Conservation (phyloP, 2,329 filamentous ascomycete genomes). For the Helotiales sp. region DNA sequence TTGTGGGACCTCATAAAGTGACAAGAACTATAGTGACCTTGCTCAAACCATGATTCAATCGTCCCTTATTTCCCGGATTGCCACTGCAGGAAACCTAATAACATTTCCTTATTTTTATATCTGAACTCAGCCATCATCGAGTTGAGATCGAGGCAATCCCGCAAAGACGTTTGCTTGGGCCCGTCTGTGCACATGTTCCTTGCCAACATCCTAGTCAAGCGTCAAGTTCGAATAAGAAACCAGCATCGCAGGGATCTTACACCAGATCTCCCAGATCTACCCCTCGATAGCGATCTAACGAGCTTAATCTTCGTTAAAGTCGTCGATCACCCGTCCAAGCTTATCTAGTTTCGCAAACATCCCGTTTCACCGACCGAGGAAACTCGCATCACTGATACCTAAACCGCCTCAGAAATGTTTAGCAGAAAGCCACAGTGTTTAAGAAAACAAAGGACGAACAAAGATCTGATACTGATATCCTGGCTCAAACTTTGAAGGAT, state of each 20-base stretch:
- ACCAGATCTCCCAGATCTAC: neutral
- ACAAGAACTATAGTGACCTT: too few relatives aligned
- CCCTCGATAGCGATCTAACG: neutral
- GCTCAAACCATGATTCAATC: neutral
- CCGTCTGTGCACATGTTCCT: conserved; percentile 5
- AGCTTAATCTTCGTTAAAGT: neutral
- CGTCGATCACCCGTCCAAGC: conserved; percentile 1
- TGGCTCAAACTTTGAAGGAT: neutral
- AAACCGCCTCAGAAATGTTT: neutral
- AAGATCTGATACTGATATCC: neutral
- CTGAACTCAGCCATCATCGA: neutral
- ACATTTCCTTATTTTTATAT: neutral
- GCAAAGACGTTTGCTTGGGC: neutral
- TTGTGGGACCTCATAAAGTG: too few relatives aligned
- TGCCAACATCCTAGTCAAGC: too few relatives aligned
- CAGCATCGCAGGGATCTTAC: neutral
- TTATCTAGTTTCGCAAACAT: neutral
- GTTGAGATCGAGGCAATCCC: neutral
- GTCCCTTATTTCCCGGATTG: neutral
- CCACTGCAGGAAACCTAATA: neutral
- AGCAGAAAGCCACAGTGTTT: neutral
- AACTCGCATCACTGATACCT: neutral
- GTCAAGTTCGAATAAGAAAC: too few relatives aligned
- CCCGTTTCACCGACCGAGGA: neutral
- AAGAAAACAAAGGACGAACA: neutral